phyloP scores from a whole-genome alignment of 2,329 filamentous ascomycete genomes.

The Aureobasidium pullulans region DNA sequence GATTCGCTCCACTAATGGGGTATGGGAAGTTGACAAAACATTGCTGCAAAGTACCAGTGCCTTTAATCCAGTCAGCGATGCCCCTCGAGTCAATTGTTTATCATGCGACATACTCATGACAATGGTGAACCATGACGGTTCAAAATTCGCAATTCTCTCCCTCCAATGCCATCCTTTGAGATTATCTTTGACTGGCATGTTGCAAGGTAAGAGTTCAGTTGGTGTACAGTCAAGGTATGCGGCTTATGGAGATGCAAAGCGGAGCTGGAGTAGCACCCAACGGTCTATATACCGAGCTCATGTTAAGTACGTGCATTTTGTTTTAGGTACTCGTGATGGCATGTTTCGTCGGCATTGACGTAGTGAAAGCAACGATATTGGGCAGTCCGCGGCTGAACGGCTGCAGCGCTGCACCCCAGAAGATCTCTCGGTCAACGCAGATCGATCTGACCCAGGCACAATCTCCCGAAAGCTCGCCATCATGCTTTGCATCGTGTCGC shows the following conservation, averaged over 20 bases:
- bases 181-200: not conserved
- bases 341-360: not conserved
- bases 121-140: constrained; percentile 22
- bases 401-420: not conserved
- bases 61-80: not conserved
- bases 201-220: not conserved
- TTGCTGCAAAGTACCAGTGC: constrained; percentile 15
- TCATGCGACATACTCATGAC: constrained; percentile 17
- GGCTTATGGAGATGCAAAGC: not conserved
- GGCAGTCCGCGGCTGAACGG: not conserved
- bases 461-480: not conserved
- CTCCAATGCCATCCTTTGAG: constrained; percentile 14
- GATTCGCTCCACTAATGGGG: constrained; percentile 13
- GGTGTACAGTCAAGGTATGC: not conserved
- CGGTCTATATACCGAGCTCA: not conserved
- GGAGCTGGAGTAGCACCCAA: not conserved
- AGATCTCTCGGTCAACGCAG: not conserved
- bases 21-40: constrained; percentile 20
- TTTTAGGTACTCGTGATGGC: not conserved
- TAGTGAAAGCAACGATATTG: not conserved
- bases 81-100: not conserved
- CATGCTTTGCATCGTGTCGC: not conserved
- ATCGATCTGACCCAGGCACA: not conserved
- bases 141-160: constrained; percentile 19
- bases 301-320: not conserved